Evolutionary conservation across 2,329 filamentous ascomycete genomes (phyloP), one percentile per base, ranked within the genome.

Genomic region (Colletotrichum tofieldiae): DNA sequence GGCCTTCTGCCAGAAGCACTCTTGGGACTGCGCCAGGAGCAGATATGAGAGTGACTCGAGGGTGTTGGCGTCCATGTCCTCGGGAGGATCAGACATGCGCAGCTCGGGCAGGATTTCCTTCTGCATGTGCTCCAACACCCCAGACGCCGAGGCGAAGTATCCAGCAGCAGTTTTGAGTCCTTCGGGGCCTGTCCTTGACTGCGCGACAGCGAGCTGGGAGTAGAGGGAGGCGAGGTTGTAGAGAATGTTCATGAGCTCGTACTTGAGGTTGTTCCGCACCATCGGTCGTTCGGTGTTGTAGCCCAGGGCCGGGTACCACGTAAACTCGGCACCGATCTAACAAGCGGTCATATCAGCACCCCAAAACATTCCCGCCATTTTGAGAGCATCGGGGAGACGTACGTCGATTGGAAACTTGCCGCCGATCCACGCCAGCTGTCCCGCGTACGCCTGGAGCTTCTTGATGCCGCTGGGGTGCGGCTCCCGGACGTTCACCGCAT

Each of bases 1-100:
- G 0, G 96, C 96, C 81, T 98, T 98, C 77, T 96, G 93, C 96
- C 96, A 99, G 82, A 96, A 98, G 80, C 95, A 98, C 83, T 99
- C 96, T 79, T 99, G 96, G 37, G 93, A 95, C 80, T 99, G 95
- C 1, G 95, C 96, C 12, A 99, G 88, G 80, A 97, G 91, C 39
- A 99, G 87, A 80, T 96, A 90, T 76, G 93, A 90, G 56, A 98
- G 84, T 64, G 94, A 94, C 77, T 96, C 93, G 59, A 99, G 86
- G 0, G 95, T 98, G 78, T 93, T 89, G 62, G 91, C 88, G 77
- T 99, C 96, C 95, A 99, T 97, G 79, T 99, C 96, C 79, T 98
- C 96, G 1, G 96, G 95, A 0, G 95, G 94, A 18, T 93, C 90
- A 2, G 93, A 89, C 85, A 89, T 90, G 71, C 95, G 92, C 77